Evolutionary conservation across 164 flowering plant species (phyloP).

Genomic region (Magnolia kwangsiensis): DNA sequence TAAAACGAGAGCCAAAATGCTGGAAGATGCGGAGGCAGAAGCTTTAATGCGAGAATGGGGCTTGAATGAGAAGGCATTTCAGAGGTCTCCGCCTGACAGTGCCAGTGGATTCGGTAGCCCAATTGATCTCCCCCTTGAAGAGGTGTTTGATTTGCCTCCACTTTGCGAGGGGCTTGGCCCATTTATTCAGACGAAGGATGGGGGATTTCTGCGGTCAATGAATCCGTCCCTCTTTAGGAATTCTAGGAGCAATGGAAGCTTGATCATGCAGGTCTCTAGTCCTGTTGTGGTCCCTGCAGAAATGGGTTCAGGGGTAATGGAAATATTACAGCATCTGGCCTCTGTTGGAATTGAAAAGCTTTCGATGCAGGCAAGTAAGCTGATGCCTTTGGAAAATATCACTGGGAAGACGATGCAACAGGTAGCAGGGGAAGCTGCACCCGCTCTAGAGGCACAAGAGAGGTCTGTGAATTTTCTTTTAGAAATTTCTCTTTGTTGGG

Average conservation of each 20-base stretch:
- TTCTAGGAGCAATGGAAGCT: conserved; percentile 59
- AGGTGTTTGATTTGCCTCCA: conserved; percentile 59
- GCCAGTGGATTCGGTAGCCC: conserved; percentile 76
- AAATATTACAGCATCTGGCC: conserved; percentile 73
- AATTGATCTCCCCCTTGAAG: conserved; percentile 48
- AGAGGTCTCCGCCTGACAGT: conserved; percentile 49
- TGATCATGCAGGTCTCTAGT: conserved; percentile 88
- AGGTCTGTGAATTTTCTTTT: conserved; percentile 44
- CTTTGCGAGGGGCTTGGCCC: conserved; percentile 90
- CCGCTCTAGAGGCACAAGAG: conserved; percentile 47
- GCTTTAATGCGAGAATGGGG: conserved; percentile 94
- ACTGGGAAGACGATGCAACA: conserved; percentile 86
- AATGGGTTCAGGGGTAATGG: conserved; percentile 90
- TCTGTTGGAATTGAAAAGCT: conserved; percentile 90
- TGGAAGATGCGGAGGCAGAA: conserved; percentile 84
- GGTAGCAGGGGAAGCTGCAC: conserved; percentile 73
- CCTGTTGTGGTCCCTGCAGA: conserved; percentile 95
- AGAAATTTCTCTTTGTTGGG: neutral
- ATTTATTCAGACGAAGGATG: conserved; percentile 67
- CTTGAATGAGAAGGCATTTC: conserved; percentile 72
- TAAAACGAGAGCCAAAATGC: conserved; percentile 54
- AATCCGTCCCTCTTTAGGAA: conserved; percentile 62
- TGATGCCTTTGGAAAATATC: conserved; percentile 94
- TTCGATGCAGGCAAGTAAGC: conserved; percentile 76
- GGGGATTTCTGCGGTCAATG: conserved; percentile 92